phyloP scores from a whole-genome alignment of 495 filamentous ascomycete species.

The Pyrenula aspistea region DNA sequence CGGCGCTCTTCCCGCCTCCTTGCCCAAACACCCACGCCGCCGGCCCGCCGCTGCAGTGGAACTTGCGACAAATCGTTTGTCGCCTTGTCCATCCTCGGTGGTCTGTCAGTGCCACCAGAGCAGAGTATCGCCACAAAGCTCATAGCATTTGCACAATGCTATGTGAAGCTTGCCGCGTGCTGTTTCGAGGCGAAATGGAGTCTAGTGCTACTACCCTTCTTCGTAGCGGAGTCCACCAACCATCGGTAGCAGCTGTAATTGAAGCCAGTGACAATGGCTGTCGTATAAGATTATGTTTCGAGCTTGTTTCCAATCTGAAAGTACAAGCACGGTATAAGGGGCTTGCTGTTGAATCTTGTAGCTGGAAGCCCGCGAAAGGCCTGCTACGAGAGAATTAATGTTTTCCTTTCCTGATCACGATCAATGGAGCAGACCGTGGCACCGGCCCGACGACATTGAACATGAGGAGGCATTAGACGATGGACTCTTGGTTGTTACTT shows the following conservation, averaged over 20 bases:
- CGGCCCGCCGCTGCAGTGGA: slow-evolving; percentile 15
- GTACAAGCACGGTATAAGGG: neutral
- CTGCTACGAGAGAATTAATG: neutral
- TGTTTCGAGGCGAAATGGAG: neutral
- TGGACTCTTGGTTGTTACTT: neutral
- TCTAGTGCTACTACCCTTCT: neutral
- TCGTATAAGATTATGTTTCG: neutral
- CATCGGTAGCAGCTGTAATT: neutral
- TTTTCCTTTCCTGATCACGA: neutral
- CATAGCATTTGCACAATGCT: neutral
- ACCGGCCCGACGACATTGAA: neutral
- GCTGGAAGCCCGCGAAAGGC: neutral
- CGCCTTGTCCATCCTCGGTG: no score
- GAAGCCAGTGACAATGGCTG: neutral
- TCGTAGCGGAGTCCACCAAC: neutral
- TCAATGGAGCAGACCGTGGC: neutral
- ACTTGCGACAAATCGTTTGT: no score
- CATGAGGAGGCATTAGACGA: neutral
- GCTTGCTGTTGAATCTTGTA: neutral
- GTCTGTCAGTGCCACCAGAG: neutral
- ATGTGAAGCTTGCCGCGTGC: neutral
- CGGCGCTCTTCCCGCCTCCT: no score
- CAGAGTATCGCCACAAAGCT: neutral
- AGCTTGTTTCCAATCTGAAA: neutral
- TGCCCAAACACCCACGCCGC: slow-evolving; percentile 4